These are phyloP conservation scores for Marsdenia floribunda DNA, from an alignment of 257 asterid genomes.

Conservation along the genomic window DNA sequence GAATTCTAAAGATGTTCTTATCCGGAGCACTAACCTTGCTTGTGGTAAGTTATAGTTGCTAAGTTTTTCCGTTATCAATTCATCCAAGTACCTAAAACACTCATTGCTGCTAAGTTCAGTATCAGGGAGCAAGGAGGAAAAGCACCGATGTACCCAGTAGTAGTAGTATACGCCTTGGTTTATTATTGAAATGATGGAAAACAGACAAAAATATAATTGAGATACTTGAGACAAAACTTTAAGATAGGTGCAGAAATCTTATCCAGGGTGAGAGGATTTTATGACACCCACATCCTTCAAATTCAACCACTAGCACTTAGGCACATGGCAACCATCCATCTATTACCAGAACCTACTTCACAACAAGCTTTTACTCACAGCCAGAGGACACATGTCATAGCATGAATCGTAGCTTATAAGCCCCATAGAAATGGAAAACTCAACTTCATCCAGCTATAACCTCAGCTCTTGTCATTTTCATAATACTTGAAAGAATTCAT, in stretches of 20 bases:
- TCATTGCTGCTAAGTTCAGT: not conserved
- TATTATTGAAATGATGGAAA: not conserved
- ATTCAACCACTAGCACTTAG: slow-evolving; percentile 15
- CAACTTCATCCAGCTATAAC: not conserved
- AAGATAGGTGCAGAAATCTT: slow-evolving; percentile 16
- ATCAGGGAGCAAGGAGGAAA: not conserved
- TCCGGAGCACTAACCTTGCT: slow-evolving; percentile 54
- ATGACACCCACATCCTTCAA: slow-evolving; percentile 22
- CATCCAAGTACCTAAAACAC: not conserved
- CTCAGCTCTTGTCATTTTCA: not conserved
- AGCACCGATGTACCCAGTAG: not conserved
- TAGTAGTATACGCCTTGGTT: not conserved
- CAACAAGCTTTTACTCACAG: slow-evolving; percentile 23
- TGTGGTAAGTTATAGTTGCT: slow-evolving; percentile 51
- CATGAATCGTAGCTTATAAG: slow-evolving; percentile 10
- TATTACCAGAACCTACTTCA: slow-evolving; percentile 18
- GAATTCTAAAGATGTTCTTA: slow-evolving; percentile 76
- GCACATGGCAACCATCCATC: slow-evolving; percentile 32
- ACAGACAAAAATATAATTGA: not conserved
- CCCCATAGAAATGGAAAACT: slow-evolving; percentile 17
- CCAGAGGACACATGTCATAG: slow-evolving; percentile 19
- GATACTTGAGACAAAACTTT: not conserved
- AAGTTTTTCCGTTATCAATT: not conserved
- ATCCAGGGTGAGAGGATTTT: slow-evolving; percentile 27
- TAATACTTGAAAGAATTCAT: not conserved